Percentiles rank a stretch among this genome's conserved stretches.
Evolutionary conservation across 345 rosid genomes (phyloP).

Genomic region (Ceriops zippeliana): DNA sequence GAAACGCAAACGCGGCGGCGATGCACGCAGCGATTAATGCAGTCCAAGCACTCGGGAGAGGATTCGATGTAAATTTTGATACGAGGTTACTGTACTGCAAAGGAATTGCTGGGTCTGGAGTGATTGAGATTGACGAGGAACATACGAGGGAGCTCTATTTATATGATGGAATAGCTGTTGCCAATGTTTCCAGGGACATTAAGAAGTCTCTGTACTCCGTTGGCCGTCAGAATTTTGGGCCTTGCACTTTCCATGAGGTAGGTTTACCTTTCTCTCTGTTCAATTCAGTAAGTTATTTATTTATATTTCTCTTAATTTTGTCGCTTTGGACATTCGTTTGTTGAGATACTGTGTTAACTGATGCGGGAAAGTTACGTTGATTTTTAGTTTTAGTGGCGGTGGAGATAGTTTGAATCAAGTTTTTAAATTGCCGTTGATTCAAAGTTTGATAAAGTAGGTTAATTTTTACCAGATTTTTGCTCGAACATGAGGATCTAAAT

Average conservation of each 20-base stretch:
- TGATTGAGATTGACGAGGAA: conserved; percentile 58
- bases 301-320: no score
- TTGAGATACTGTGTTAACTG: not conserved
- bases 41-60: conserved; percentile 65
- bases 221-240: conserved; percentile 52
- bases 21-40: conserved; percentile 56
- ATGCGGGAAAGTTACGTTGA: no score
- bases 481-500: not conserved
- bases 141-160: conserved; percentile 44
- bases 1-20: conserved; percentile 36
- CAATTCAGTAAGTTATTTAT: no score
- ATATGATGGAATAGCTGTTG: conserved; percentile 35
- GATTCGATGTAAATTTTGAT: conserved; percentile 68
- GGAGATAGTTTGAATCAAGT: not conserved
- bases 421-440: not conserved
- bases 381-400: not conserved
- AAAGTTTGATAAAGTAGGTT: not conserved
- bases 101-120: conserved; percentile 49
- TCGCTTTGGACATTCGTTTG: not conserved
- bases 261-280: not conserved
- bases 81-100: conserved; percentile 71
- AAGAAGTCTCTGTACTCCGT: conserved; percentile 26
- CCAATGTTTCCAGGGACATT: conserved; percentile 57
- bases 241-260: conserved; percentile 51
- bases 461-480: not conserved